Percentiles rank a stretch among this genome's conserved stretches.
Conservation (phyloP, 1,139 yeast species). For the Yamadazyma siamensis region DNA sequence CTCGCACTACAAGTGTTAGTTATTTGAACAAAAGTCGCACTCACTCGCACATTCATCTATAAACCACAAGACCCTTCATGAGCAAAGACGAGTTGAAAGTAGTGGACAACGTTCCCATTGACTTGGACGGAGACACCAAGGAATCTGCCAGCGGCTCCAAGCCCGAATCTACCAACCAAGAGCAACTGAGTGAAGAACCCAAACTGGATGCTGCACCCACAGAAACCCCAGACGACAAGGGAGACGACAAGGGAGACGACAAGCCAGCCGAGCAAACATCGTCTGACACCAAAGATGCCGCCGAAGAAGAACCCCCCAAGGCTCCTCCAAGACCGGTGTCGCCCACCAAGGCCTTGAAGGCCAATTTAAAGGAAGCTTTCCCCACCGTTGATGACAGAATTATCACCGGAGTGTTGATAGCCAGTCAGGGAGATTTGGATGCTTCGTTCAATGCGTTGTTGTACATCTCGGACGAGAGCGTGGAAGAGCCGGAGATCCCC, state of each 20-base stretch:
- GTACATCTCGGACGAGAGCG: slow-evolving; percentile 69
- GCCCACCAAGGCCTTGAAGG: slow-evolving; percentile 50
- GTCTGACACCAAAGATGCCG: slow-evolving; percentile 2
- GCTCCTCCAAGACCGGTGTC: slow-evolving; percentile 69
- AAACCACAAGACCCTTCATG: slow-evolving; percentile 5
- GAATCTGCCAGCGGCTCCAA: slow-evolving; percentile 2
- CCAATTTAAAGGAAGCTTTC: slow-evolving; percentile 73
- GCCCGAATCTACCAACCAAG: slow-evolving; percentile 1
- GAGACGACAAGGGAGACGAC: neutral
- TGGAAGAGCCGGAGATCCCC: slow-evolving; percentile 56
- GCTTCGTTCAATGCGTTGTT: slow-evolving; percentile 87
- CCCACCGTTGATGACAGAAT: slow-evolving; percentile 70
- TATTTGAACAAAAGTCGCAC: neutral
- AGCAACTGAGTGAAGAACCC: slow-evolving; percentile 4
- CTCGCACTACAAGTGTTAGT: neutral
- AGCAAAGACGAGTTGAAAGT: slow-evolving; percentile 26
- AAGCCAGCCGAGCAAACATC: neutral
- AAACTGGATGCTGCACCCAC: slow-evolving; percentile 4
- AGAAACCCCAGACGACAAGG: neutral
- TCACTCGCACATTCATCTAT: slow-evolving; percentile 1
- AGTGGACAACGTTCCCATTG: slow-evolving; percentile 35
- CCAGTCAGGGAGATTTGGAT: slow-evolving; percentile 76
- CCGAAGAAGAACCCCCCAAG: slow-evolving; percentile 51
- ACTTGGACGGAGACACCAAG: slow-evolving; percentile 14
- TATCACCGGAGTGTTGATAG: slow-evolving; percentile 77